Percentiles rank a stretch among this genome's conserved stretches.
phyloP scores from a whole-genome alignment of 306 rosid species.

The Prunus padus region DNA sequence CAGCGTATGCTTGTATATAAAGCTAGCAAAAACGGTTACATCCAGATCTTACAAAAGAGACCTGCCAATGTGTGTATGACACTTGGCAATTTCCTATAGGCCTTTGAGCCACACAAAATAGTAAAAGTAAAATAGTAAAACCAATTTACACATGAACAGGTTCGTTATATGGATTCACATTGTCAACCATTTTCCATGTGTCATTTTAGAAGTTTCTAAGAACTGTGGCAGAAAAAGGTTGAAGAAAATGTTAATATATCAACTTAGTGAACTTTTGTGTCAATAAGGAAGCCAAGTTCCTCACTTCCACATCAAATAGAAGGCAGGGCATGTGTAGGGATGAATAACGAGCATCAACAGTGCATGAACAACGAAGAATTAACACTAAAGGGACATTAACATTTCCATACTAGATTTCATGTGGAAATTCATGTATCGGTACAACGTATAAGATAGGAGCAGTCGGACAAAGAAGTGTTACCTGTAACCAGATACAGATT shows the following conservation, averaged over 20 bases:
- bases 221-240: neutral
- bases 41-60: no score
- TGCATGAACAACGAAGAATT: neutral
- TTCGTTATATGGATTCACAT: neutral
- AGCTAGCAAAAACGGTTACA: no score
- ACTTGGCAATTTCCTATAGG: no score
- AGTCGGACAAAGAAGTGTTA: conserved; percentile 24
- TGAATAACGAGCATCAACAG: neutral
- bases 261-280: neutral
- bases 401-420: neutral
- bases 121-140: no score
- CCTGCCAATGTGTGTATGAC: no score
- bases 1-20: no score
- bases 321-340: neutral
- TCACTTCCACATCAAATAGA: no score
- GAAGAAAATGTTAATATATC: neutral
- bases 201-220: neutral
- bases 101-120: no score
- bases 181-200: neutral
- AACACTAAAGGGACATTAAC: neutral
- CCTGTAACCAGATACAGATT: conserved; percentile 72
- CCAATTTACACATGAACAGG: no score
- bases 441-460: neutral
- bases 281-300: no score
- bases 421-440: neutral